Conservation (phyloP, 1,284 basidiomycete genomes). For the Microbotryum silenes-acaulis region DNA sequence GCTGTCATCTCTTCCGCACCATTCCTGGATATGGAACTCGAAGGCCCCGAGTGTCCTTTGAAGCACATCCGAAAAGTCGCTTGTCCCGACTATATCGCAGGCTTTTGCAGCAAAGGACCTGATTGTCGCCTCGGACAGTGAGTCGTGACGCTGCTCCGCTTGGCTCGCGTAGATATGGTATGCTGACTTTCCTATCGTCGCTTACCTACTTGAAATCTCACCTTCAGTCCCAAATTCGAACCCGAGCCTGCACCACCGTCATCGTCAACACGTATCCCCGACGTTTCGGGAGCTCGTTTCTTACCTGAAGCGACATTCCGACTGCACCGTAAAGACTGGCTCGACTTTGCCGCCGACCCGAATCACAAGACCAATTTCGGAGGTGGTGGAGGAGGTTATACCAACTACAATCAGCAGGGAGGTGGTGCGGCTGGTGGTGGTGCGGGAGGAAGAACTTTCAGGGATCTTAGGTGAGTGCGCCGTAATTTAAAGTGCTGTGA, state of each 20-base stretch:
- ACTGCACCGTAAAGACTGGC: constrained; percentile 28
- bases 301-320: constrained; percentile 33
- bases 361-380: constrained; percentile 11
- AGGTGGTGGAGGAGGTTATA: not conserved
- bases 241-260: constrained; percentile 26
- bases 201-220: not conserved
- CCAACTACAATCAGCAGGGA: not conserved
- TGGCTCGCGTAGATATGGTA: not conserved
- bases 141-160: constrained; percentile 41
- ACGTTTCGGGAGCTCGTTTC: constrained; percentile 31
- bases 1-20: not conserved
- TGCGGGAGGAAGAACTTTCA: not conserved
- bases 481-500: not conserved
- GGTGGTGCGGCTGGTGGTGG: constrained; percentile 4
- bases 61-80: constrained; percentile 87
- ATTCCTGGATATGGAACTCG: not conserved
- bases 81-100: constrained; percentile 85
- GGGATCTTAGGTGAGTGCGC: constrained; percentile 14
- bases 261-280: constrained; percentile 29
- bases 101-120: constrained; percentile 89
- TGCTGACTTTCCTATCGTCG: not conserved
- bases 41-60: constrained; percentile 79
- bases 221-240: constrained; percentile 28
- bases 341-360: constrained; percentile 28
- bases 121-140: constrained; percentile 88